Base-by-base conservation (phyloP, 257 asterid species). In the Nicotiana otophora region DNA sequence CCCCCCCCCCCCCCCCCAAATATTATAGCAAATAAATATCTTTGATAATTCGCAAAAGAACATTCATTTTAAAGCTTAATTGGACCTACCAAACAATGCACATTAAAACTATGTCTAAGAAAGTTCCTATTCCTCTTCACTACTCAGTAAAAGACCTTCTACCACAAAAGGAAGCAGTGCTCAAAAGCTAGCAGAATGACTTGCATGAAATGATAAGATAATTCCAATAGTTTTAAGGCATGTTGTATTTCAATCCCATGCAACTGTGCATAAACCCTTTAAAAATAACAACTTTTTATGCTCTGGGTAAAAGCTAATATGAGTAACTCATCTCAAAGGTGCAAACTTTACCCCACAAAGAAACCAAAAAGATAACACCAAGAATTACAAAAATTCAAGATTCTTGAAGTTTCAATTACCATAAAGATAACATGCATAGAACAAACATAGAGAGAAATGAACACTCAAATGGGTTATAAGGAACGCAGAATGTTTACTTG, bases 401-500 rank as follows among this genome's bases (percentile, higher is more conserved):
- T 75, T 84, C 72, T n/a, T 42, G 53, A 16, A 23, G 48, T 33
- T 69, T 58, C 19, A 53, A 31, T 74, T 46, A 67, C 14, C 72
- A 65, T 31, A 65, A 48, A 3, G 34, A 10, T 15, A 39, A 46
- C 60, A 46, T 72, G 36, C 36, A 72, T n/a, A 46, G 7, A 48
- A 20, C 12, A 61, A 23, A 20, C 16, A 20, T 23, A 26, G n/a
- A 58, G n/a, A 16, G 19, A 4, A 12, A 12, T 20, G 20, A 81
- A 16, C 33, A 70, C 10, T 10, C 7, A 9, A n/a, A 26, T 2
- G 8, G 23, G 12, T 42, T 42, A 42, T 42, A 42, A 2, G 54
- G 8, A 58, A 33, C 30, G 9, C 33, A 9, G 48, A 57, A 0
- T 62, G 7, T 10, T 58, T 77, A 91, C 95, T 89, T 90, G 91